Evolutionary conservation across 257 asterid species (phyloP).

Genomic region (Nicotiana attenuata): DNA sequence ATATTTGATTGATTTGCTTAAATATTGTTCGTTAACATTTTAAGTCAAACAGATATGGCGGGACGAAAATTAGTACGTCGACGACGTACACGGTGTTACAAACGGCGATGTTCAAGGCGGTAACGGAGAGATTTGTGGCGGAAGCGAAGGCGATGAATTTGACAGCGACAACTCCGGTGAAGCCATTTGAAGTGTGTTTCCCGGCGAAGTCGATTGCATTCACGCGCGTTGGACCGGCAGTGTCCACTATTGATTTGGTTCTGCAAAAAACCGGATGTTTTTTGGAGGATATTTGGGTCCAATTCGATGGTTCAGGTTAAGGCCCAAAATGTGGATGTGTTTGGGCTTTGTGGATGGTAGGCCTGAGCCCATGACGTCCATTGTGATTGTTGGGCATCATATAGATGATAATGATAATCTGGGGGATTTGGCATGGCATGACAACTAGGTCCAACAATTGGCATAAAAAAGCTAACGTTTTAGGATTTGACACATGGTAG

Average conservation of each 20-base stretch:
- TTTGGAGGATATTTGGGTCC: conserved; percentile 10
- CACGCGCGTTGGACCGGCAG: conserved; percentile 17
- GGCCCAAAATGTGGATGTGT: conserved; percentile 20
- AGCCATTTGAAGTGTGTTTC: conserved; percentile 20
- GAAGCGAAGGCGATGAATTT: conserved; percentile 21
- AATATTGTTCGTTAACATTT: no score
- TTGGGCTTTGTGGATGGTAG: conserved; percentile 35
- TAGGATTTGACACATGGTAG: no score
- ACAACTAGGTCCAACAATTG: no score
- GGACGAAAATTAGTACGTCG: conserved; percentile 26
- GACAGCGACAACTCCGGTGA: conserved; percentile 10
- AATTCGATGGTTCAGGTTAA: conserved; percentile 13
- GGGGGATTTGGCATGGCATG: no score
- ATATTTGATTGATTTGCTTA: no score
- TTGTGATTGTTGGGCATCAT: conserved; percentile 29
- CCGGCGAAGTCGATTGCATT: conserved; percentile 5
- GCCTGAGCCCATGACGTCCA: conserved; percentile 10
- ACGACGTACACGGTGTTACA: conserved; percentile 21
- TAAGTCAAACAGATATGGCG: conserved; percentile 7
- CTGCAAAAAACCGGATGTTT: background rate
- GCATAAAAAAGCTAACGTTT: no score
- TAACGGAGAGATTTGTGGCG: conserved; percentile 16
- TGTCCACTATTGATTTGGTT: conserved; percentile 30
- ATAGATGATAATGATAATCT: no score
- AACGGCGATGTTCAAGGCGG: conserved; percentile 21